Evolutionary conservation across 495 filamentous ascomycete species (phyloP).

Genomic region (Neurospora terricola): DNA sequence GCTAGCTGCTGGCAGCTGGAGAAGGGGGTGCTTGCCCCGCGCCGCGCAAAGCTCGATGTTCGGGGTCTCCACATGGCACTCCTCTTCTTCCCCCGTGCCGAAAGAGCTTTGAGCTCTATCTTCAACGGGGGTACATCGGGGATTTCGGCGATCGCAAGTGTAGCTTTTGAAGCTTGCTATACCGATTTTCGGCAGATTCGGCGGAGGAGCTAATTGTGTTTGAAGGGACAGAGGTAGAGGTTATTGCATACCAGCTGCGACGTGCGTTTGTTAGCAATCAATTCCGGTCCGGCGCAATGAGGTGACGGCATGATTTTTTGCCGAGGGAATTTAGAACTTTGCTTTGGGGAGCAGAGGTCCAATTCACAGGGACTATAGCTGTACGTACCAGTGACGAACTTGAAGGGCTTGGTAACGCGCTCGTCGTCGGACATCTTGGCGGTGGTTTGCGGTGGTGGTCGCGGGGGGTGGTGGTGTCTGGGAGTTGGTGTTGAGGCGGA

Average conservation of each 20-base stretch:
- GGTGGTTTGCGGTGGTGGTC: slow-evolving; percentile 15
- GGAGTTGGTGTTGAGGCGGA: slow-evolving; percentile 7
- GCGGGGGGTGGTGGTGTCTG: slow-evolving; percentile 7
- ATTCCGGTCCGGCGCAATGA: slow-evolving; percentile 2
- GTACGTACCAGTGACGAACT: slow-evolving; percentile 94
- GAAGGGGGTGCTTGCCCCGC: slow-evolving; percentile 4
- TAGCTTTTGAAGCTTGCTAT: neutral
- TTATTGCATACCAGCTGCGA: slow-evolving; percentile 38
- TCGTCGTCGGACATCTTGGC: slow-evolving; percentile 80
- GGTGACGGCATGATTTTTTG: slow-evolving; percentile 28
- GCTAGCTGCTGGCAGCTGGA: neutral
- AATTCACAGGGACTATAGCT: neutral
- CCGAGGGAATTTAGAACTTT: slow-evolving; percentile 19
- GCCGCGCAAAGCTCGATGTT: neutral
- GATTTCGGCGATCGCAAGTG: neutral
- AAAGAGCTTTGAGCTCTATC: neutral
- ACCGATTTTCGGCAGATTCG: slow-evolving; percentile 4
- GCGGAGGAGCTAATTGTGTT: neutral
- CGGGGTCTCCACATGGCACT: neutral
- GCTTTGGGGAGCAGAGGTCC: neutral
- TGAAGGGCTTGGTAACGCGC: slow-evolving; percentile 97
- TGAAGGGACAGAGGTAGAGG: neutral
- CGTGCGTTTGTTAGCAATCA: slow-evolving; percentile 13
- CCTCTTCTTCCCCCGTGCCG: neutral
- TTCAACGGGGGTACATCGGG: neutral